These are phyloP conservation scores for Westerdykella ornata DNA, from an alignment of 2,329 filamentous ascomycete genomes.

Conservation along the genomic window DNA sequence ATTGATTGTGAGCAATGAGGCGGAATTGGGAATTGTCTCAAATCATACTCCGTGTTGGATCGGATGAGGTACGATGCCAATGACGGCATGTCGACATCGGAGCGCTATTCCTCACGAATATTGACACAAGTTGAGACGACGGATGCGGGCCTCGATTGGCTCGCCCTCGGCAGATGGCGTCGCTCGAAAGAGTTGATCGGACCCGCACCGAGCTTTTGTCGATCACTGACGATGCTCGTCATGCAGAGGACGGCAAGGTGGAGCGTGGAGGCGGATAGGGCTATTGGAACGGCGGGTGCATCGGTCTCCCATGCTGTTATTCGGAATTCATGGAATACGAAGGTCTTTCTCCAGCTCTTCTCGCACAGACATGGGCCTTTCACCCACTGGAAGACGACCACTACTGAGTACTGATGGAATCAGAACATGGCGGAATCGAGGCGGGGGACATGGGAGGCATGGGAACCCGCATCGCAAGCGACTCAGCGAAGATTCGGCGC, in stretches of 20 bases:
- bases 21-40: constrained; percentile 17
- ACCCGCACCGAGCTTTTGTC: constrained; percentile 18
- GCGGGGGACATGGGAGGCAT: too few species aligned
- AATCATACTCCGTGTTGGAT: constrained; percentile 27
- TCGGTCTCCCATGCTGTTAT: constrained; percentile 31
- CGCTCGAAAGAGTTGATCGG: constrained; percentile 21
- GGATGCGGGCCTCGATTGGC: constrained; percentile 32
- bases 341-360: constrained; percentile 32
- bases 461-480: constrained; percentile 14
- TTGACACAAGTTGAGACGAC: constrained; percentile 23
- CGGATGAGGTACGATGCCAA: constrained; percentile 28
- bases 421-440: constrained; percentile 5
- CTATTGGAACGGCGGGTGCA: constrained; percentile 30
- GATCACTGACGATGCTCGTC: constrained; percentile 15
- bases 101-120: constrained; percentile 24
- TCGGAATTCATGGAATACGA: constrained; percentile 36
- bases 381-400: too few species aligned
- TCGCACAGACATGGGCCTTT: constrained; percentile 3
- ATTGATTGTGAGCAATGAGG: constrained; percentile 22
- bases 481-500: constrained; percentile 31
- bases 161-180: constrained; percentile 19
- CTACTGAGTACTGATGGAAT: constrained; percentile 13
- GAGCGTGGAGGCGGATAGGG: constrained; percentile 16
- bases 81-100: constrained; percentile 29
- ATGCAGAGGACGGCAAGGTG: constrained; percentile 19